phyloP scores from a whole-genome alignment of 2,329 filamentous ascomycete genomes.

The Arachnopeziza araneosa region DNA sequence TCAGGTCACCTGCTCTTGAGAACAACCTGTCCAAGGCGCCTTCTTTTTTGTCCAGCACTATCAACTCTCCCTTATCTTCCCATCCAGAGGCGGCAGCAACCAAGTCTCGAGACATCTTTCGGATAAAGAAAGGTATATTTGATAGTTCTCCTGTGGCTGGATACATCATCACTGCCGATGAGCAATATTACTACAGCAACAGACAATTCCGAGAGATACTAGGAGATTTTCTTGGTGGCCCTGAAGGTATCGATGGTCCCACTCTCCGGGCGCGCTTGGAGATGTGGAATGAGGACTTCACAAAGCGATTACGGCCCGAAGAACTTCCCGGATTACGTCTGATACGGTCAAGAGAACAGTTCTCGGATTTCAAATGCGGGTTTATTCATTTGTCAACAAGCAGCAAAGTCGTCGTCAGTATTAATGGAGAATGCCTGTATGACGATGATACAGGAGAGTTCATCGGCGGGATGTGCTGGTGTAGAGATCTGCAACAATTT shows the following conservation, averaged over 20 bases:
- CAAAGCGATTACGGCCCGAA: constrained; percentile 1
- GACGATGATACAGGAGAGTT: constrained; percentile 21
- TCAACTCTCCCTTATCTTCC: not conserved
- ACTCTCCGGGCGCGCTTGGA: constrained; percentile 7
- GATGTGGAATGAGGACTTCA: constrained; percentile 19
- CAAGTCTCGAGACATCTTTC: constrained; percentile 2
- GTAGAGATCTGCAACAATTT: constrained; percentile 17
- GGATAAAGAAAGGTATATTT: constrained; percentile 18
- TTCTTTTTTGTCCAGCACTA: not conserved
- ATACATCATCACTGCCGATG: constrained; percentile 19
- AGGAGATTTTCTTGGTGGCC: constrained; percentile 16
- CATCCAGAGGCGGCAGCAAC: not conserved
- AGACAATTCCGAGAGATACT: constrained; percentile 12
- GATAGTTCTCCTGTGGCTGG: constrained; percentile 13
- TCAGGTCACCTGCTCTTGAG: not conserved
- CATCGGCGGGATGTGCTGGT: constrained; percentile 23
- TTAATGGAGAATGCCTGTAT: constrained; percentile 22
- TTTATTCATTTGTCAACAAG: constrained; percentile 13
- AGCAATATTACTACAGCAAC: constrained; percentile 18
- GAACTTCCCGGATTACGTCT: constrained; percentile 16
- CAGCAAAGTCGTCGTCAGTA: constrained; percentile 9
- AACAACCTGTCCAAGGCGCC: not conserved
- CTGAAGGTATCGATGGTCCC: constrained; percentile 10
- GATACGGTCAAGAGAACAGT: constrained; percentile 6
- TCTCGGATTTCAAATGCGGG: constrained; percentile 15